Conservation (phyloP, 768 basidiomycete species). For the Galerina sulciceps region DNA sequence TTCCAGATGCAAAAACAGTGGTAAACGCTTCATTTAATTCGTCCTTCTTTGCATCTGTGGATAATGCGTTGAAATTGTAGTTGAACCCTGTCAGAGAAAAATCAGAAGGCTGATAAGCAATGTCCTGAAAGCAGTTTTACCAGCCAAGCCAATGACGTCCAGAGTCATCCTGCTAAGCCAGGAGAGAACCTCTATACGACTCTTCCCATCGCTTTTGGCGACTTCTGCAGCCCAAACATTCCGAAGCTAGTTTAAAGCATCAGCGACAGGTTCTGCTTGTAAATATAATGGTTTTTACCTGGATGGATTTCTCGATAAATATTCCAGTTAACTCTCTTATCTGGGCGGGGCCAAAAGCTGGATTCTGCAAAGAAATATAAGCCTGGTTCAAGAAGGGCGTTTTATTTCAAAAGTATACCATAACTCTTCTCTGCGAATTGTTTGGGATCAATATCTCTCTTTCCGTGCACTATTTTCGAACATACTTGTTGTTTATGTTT, state of each 20-base stretch:
- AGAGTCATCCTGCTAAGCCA: slow-evolving; percentile 73
- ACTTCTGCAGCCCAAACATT: slow-evolving; percentile 48
- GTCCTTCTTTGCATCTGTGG: slow-evolving; percentile 35
- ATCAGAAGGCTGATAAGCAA: slow-evolving; percentile 29
- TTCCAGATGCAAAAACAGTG: slow-evolving; percentile 49
- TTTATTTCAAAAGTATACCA: slow-evolving; percentile 35
- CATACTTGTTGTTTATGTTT: slow-evolving; percentile 50
- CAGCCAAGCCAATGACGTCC: slow-evolving; percentile 77
- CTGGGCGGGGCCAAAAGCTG: slow-evolving; percentile 66
- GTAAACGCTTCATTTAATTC: slow-evolving; percentile 59
- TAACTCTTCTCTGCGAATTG: slow-evolving; percentile 40
- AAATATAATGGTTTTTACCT: slow-evolving; percentile 35
- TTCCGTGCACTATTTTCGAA: no score
- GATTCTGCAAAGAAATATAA: slow-evolving; percentile 48
- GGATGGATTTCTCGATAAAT: slow-evolving; percentile 58
- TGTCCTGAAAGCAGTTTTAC: slow-evolving; percentile 38
- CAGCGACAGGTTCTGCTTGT: not conserved
- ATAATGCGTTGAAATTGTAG: slow-evolving; percentile 36
- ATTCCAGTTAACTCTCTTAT: slow-evolving; percentile 60
- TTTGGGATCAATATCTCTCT: not conserved
- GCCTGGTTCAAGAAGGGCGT: not conserved
- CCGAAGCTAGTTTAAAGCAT: slow-evolving; percentile 41
- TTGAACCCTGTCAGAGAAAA: slow-evolving; percentile 29
- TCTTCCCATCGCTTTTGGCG: slow-evolving; percentile 23
- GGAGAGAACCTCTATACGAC: slow-evolving; percentile 56